Conservation (phyloP, 306 rosid species). For the Medicago lupulina region DNA sequence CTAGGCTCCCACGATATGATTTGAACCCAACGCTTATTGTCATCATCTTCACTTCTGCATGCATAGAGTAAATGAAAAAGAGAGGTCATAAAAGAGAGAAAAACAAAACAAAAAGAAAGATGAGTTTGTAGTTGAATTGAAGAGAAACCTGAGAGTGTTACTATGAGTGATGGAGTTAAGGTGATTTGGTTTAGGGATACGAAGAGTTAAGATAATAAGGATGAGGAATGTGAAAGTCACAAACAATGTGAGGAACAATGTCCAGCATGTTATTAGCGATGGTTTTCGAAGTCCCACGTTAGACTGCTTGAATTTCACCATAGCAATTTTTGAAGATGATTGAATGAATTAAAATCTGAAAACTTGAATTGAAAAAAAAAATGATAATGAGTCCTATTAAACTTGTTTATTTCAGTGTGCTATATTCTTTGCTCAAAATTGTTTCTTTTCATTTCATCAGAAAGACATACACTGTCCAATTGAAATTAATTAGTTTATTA, state of each 20-base stretch:
- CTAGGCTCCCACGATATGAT: constrained; percentile 93
- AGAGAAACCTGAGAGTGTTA: constrained; percentile 39
- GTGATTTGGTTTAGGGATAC: constrained; percentile 69
- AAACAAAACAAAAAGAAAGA: neutral
- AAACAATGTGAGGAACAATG: constrained; percentile 58
- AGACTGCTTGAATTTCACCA: constrained; percentile 57
- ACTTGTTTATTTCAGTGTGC: neutral
- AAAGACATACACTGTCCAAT: neutral
- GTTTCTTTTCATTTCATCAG: neutral
- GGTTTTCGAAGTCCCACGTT: constrained; percentile 57
- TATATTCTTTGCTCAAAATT: neutral
- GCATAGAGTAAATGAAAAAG: neutral
- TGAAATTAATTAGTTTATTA: neutral
- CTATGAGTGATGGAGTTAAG: constrained; percentile 64
- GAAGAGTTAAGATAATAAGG: constrained; percentile 75
- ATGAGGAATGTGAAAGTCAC: constrained; percentile 63
- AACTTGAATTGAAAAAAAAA: too few species aligned
- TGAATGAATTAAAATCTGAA: too few species aligned
- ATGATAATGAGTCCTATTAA: too few species aligned
- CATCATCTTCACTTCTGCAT: constrained; percentile 37
- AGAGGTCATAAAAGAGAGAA: neutral
- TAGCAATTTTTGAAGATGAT: too few species aligned
- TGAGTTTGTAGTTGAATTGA: neutral
- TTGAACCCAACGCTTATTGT: constrained; percentile 72
- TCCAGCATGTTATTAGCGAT: constrained; percentile 31